Evolutionary conservation across 2,329 filamentous ascomycete genomes (phyloP), one percentile per base, ranked within the genome.

Genomic region (Fusarium coffeatum): DNA sequence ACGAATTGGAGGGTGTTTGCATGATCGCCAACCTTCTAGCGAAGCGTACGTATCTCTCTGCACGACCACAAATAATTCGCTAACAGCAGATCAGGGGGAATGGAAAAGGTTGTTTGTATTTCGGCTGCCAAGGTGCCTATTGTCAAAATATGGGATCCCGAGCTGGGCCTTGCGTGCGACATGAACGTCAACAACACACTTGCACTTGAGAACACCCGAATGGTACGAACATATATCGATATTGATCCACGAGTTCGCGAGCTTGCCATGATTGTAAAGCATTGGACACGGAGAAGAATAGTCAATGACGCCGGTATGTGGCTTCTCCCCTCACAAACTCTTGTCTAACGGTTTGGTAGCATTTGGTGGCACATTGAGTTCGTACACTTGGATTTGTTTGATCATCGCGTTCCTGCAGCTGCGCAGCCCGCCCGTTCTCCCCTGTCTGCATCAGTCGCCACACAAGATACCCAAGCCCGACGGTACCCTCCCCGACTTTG

Each of bases 181-280:
- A 96, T 99, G 91, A 99, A 99, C 74, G 94, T 99, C 82, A 99
- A 99, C 83, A 99, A 98, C 76, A 96, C 94, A 1, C 82, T 97
- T 55, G 96, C 96, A 6, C 84, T 99, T 66, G 94, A 98, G 80
- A 99, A 99, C 76, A 99, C 96, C 16, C 90, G 94, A 53, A 97
- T 99, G 94, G 96, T 99, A 75, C 93, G 94, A 78, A 97, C 94
- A 1, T 99, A 99, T 81, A 93, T 99, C 66, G 90, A 97, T 76
- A 91, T 97, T 60, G 96, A 99, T 79, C 89, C 94, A 41, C 90
- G 96, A 66, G 93, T 99, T 59, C 90, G 96, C 45, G 94, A 93
- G 46, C 84, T 99, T 72, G 95, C 96, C 18, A 98, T 99, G 93
- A 92, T 97, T 65, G 89, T 99, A 82, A 99, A 99, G 80, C 88